Evolutionary conservation across 1,284 basidiomycete genomes (phyloP).

Genomic region (Rhodotorula sp.): DNA sequence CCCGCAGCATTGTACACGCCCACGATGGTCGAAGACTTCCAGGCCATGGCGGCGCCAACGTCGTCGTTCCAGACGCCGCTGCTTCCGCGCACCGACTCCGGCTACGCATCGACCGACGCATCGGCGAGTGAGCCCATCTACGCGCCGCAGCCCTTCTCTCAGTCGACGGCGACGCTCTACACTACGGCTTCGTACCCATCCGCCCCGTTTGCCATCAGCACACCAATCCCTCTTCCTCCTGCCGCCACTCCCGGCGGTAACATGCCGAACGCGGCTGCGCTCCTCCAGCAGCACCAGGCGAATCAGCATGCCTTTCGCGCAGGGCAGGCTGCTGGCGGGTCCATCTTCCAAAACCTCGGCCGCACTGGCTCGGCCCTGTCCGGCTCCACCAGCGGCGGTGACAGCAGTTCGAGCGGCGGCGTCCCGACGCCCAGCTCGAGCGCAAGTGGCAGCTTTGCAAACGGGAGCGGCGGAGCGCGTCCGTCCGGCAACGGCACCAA

Average conservation of each 20-base stretch:
- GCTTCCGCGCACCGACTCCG: not conserved
- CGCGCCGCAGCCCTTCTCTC: too few relatives aligned
- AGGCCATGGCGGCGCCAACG: not conserved
- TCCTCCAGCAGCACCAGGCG: slow-evolving; percentile 30
- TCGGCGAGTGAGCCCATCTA: too few relatives aligned
- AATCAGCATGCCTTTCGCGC: slow-evolving; percentile 28
- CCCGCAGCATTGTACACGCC: not conserved
- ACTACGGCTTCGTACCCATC: too few relatives aligned
- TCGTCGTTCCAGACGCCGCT: not conserved
- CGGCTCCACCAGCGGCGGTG: not conserved
- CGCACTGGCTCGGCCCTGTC: too few relatives aligned
- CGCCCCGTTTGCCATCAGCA: too few relatives aligned
- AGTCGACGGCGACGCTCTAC: too few relatives aligned
- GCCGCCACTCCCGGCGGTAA: not conserved
- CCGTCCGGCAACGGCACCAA: not conserved
- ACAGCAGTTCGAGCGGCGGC: slow-evolving; percentile 4
- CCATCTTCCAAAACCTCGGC: not conserved
- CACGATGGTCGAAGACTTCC: not conserved
- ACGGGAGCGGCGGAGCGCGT: too few relatives aligned
- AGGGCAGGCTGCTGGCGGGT: not conserved
- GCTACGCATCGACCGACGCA: not conserved
- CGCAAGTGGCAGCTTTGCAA: not conserved
- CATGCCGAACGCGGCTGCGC: not conserved
- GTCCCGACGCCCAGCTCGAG: not conserved
- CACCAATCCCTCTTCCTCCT: not conserved